These are phyloP conservation scores for Neocucurbitaria cava DNA, from an alignment of 2,329 filamentous ascomycete genomes.

Conservation along the genomic window DNA sequence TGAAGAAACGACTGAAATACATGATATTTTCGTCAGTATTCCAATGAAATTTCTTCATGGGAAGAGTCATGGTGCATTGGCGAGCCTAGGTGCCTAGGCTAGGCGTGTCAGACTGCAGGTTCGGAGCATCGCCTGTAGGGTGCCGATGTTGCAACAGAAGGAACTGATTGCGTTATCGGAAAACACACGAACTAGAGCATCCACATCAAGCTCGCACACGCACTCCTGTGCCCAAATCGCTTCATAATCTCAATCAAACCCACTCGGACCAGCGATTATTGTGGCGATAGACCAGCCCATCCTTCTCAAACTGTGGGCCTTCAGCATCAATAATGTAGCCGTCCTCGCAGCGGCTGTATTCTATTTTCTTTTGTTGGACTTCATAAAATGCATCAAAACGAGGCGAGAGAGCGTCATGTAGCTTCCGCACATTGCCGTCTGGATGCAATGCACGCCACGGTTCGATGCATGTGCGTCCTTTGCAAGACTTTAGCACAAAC, in stretches of 20 bases:
- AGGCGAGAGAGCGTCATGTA: conserved; percentile 59
- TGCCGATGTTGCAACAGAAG: conserved; percentile 20
- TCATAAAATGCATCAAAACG: conserved; percentile 63
- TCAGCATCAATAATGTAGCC: conserved; percentile 65
- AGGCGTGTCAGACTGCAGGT: neutral
- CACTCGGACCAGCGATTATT: neutral
- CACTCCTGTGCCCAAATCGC: neutral
- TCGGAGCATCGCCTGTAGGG: conserved; percentile 1
- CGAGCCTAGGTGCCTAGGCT: neutral
- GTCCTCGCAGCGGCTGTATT: conserved; percentile 61
- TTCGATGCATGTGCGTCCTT: conserved; percentile 58
- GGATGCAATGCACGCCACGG: conserved; percentile 67
- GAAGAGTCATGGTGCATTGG: conserved; percentile 3
- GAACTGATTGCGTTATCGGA: conserved; percentile 16
- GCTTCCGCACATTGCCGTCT: conserved; percentile 56
- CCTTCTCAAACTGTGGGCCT: conserved; percentile 50
- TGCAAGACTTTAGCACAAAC: conserved; percentile 68
- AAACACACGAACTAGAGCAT: neutral
- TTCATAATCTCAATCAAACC: neutral
- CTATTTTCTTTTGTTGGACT: conserved; percentile 56
- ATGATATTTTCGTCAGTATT: neutral
- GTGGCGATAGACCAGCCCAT: neutral
- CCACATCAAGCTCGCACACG: conserved; percentile 3
- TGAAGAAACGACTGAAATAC: neutral
- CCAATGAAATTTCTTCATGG: neutral